Base-by-base conservation (phyloP, 306 rosid species). In the Urtica urens region DNA sequence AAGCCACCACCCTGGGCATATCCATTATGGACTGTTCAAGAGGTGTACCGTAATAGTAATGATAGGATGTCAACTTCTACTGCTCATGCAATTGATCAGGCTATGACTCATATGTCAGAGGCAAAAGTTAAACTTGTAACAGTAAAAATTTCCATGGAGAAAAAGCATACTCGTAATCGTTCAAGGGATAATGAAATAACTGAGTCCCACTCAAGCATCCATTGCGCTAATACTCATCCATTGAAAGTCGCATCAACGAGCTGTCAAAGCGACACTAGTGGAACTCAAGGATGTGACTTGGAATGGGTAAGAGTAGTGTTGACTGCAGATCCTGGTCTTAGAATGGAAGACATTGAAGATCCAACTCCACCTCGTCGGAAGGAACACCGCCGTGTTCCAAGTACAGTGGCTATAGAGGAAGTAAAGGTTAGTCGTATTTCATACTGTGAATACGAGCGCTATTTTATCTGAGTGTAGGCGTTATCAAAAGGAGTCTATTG, bases 1-100 rank as follows among this genome's bases (percentile, higher is more conserved):
- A 85, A 83, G 67, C 99, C 94, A 59, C 99, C 99, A 60, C 81
- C 99, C 25, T 92, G 99, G 99, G 99, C 99, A 24, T 92, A 82
- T 80, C 96, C 99, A 55, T 76, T 92, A 63, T 70, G 80, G 86
- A 82, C 96, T 68, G 71, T 92, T 53, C 99, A 92, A 67, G 99
- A 92, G 75, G 96, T 49, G 10, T 92, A 92, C 51, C 96, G 99
- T 18, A 92, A 92, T 78, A 92, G 99, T 74, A 73, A 79, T 58
- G 99, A 92, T 53, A 76, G 99, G 66, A 92, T 92, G 96, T 92
- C 99, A 49, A 82, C 82, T 51, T 92, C 96, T 15, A 85, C 99
- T 62, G 99, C 94, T 53, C 81, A 79, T 22, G 99, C 99, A 29
- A 92, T 92, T 75, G 99, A 85, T 64, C 99, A 85, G 70, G 99